Conservation (phyloP, 164 flowering plant species). For the Cinnamomum chago region DNA sequence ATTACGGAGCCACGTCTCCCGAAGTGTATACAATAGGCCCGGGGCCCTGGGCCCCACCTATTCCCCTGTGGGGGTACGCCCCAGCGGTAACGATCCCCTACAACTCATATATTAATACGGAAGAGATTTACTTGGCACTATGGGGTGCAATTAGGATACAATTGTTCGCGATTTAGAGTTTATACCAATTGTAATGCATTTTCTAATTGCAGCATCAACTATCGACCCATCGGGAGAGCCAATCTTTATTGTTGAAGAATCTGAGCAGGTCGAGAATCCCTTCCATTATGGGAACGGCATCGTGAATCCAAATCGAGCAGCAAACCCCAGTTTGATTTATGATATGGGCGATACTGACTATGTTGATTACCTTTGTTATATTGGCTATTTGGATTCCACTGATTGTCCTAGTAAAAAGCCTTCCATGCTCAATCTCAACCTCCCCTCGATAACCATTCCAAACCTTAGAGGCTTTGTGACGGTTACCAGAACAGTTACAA, state of each 20-base stretch:
- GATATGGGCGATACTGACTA: constrained; percentile 25
- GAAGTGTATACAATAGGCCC: too few relatives aligned
- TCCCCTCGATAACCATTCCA: constrained; percentile 49
- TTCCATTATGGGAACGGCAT: constrained; percentile 42
- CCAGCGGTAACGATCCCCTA: too few relatives aligned
- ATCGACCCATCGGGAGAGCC: background rate
- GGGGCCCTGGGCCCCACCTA: too few relatives aligned
- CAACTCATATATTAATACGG: background rate
- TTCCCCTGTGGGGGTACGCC: too few relatives aligned
- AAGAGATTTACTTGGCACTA: background rate
- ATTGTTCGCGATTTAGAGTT: background rate
- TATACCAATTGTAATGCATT: background rate
- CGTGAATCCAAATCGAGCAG: constrained; percentile 32
- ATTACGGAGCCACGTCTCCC: too few relatives aligned
- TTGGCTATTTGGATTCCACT: constrained; percentile 22
- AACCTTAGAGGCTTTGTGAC: constrained; percentile 26
- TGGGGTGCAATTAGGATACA: background rate
- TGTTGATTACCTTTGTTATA: constrained; percentile 34
- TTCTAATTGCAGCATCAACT: background rate
- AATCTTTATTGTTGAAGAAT: background rate
- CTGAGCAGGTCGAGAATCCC: constrained; percentile 27
- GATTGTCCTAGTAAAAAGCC: constrained; percentile 15
- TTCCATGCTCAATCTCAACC: constrained; percentile 30
- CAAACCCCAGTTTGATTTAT: constrained; percentile 46
- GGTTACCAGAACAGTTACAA: constrained; percentile 39